Evolutionary conservation across 2,329 filamentous ascomycete species (phyloP), one percentile per base, ranked within the genome.

Genomic region (Juglanconis oblonga): DNA sequence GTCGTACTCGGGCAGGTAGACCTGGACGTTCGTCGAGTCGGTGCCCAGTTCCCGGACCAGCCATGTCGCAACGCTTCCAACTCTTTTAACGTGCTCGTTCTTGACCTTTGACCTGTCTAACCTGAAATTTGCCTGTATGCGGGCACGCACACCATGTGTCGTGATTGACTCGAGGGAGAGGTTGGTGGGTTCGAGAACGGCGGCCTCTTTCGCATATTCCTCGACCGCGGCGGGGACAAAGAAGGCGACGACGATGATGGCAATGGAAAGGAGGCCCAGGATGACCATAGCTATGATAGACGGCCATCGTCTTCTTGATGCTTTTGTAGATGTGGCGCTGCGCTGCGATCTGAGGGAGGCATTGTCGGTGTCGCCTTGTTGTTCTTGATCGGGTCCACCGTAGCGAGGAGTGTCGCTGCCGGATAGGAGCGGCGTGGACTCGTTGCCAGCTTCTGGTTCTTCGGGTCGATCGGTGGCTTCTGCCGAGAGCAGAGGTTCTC

Each of bases 121-220:
- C 48, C 80, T 82, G 69, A 98, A 91, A 57, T 90, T 88, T 24
- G 90, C 94, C 69, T 93, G 88, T 51, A 99, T 81, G 64, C 92
- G 87, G 36, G 91, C 89, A 63, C 83, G 85, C 8, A 97, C 84
- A 11, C 95, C 94, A 61, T 87, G 82, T 7, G 85, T 71, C 0
- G 92, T 97, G 65, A 97, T 89, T 2, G 89, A 91, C 68, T 95
- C 90, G 62, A 99, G 87, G 1, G 92, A 92, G 24, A 99, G 76
- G 66, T 88, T 90, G 5, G 89, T 92, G 2, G 95, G 91, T 70
- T 93, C 86, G 65, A 99, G 84, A 17, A 94, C 86, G 31, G 88
- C 82, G 3, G 93, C 91, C 72, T 93, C 82, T 74, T 94, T 89
- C 52, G 90, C 91, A 74, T 99, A 99, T 70, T 91, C 84, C 74